These are phyloP conservation scores for Asterochloris erici DNA, from an alignment of 139 green algal species.

Conservation along the genomic window DNA sequence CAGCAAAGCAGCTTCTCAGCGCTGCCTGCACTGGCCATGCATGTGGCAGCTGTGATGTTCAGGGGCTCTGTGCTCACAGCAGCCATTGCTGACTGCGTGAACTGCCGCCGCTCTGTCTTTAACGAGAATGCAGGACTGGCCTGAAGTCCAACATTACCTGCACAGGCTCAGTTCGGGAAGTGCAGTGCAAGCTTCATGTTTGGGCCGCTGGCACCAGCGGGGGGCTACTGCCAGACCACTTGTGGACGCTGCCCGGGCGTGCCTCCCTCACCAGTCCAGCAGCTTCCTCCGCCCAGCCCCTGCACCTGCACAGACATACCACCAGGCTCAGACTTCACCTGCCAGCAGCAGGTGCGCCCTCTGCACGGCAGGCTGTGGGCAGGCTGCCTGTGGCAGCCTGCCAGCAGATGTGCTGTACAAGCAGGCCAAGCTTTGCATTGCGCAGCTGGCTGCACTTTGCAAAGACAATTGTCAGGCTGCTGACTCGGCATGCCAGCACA, in stretches of 20 bases:
- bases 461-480: neutral
- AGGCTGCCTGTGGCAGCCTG: neutral
- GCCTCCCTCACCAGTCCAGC: neutral
- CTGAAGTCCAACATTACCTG: neutral
- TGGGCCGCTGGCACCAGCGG: neutral
- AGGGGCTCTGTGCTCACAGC: neutral
- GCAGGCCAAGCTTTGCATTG: neutral
- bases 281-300: neutral
- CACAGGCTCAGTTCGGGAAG: slow-evolving; percentile 11
- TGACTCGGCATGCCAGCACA: neutral
- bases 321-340: neutral
- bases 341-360: neutral
- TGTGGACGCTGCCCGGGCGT: slow-evolving; percentile 3
- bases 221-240: slow-evolving; percentile 13
- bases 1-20: neutral
- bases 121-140: neutral
- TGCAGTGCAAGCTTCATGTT: slow-evolving; percentile 17
- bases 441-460: neutral
- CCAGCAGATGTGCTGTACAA: neutral
- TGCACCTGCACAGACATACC: neutral
- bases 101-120: neutral
- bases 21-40: neutral
- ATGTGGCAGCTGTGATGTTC: neutral
- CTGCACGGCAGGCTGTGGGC: neutral
- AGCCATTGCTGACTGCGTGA: neutral